phyloP scores from a whole-genome alignment of 805 yeast species.

The Suhomyces pyralidae region DNA sequence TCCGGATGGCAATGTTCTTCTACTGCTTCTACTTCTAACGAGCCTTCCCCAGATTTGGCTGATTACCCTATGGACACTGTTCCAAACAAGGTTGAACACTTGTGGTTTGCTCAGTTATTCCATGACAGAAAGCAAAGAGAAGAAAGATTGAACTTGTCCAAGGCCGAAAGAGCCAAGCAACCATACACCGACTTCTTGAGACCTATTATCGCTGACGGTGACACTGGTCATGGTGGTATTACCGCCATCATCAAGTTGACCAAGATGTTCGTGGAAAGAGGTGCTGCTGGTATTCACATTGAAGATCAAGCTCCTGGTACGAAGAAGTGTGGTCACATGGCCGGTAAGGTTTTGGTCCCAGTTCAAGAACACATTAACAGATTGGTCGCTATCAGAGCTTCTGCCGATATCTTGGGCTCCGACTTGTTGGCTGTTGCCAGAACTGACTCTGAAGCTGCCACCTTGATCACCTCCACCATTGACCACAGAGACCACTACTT shows the following conservation, averaged over 20 bases:
- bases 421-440: conserved; percentile 88
- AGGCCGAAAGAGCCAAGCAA: conserved; percentile 63
- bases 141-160: conserved; percentile 63
- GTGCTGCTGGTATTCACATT: conserved; percentile 98
- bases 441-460: conserved; percentile 97
- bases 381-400: conserved; percentile 87
- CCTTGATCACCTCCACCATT: conserved; percentile 87
- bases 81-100: conserved; percentile 96
- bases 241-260: conserved; percentile 95
- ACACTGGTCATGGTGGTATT: conserved; percentile 98
- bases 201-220: conserved; percentile 96
- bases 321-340: conserved; percentile 99
- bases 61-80: conserved; percentile 99
- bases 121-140: conserved; percentile 96
- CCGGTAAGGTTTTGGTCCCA: conserved; percentile 96
- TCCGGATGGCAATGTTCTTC: conserved; percentile 99
- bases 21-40: conserved; percentile 95
- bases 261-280: conserved; percentile 93
- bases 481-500: conserved; percentile 94
- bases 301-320: conserved; percentile 99
- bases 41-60: conserved; percentile 97
- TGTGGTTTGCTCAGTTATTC: conserved; percentile 94
- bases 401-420: conserved; percentile 90
- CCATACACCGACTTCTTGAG: conserved; percentile 83
- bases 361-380: conserved; percentile 97